Base-by-base conservation (phyloP, 2,329 filamentous ascomycete genomes). In the Scedosporium minutisporum region DNA sequence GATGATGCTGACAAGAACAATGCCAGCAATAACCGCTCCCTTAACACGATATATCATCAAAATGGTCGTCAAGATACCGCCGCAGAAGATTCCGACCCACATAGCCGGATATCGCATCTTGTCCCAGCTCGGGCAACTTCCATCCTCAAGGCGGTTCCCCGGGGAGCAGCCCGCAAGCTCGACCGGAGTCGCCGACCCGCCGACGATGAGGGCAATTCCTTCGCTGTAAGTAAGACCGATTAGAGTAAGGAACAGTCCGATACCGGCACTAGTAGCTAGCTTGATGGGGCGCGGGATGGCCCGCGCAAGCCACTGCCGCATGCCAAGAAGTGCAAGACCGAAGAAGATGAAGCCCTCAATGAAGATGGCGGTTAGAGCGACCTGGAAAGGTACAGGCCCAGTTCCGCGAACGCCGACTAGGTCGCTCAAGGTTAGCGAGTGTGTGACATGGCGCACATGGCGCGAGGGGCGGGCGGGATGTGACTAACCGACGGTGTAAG, bases 71-170 rank as follows among this genome's bases (percentile, higher is more conserved):
- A 96, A 76, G 66, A 96, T 82, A 64, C 91, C 90, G 53, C 91
- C 90, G 67, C 88, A 90, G 78, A 96, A 95, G 68, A 96, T 92
- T 44, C 91, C 91, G 60, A 96, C 81, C 91, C 91, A 96, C 83
- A 96, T 85, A 25, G 87, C 85, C 1, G 91, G 89, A 69, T 83
- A 90, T 65, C 90, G 85, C 90, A 96, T 93, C 80, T 92, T 92
- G 62, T 83, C 78, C 42, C 70, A 75, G 59, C 78, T 76, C 0
- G 83, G 82, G 71, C 66, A 95, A 6, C 84, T 69, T 9, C 87
- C 88, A 55, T 73, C 69, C 23, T 68, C 68, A 4, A 77, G 74
- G 12, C 69, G 70, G 33, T 70, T 77, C 29, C 78, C 72, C 2
- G 77, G 72, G 2, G 77, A 73, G 72, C 90, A 93, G 27, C 91